Percentiles rank a stretch among this genome's conserved stretches.
phyloP scores from a whole-genome alignment of 2,329 filamentous ascomycete species.

The Scedosporium minutisporum region DNA sequence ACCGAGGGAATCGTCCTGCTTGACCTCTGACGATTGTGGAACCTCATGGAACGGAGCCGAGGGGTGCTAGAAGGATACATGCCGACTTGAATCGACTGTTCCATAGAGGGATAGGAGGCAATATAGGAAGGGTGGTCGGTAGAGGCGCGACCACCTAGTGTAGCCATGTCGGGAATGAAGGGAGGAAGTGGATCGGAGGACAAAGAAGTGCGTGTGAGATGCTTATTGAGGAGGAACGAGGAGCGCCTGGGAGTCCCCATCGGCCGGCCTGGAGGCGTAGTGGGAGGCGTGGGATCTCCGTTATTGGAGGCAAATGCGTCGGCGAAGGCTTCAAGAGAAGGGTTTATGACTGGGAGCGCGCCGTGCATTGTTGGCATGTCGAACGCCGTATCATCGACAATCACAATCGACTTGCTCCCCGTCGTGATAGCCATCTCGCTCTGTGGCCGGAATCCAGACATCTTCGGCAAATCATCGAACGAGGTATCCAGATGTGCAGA shows the following conservation, averaged over 20 bases:
- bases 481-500: slow-evolving; percentile 31
- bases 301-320: slow-evolving; percentile 39
- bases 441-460: slow-evolving; percentile 23
- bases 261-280: slow-evolving; percentile 42
- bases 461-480: slow-evolving; percentile 9
- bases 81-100: slow-evolving; percentile 17
- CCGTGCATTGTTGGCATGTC: slow-evolving; percentile 44
- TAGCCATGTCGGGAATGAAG: slow-evolving; percentile 36
- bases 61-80: not conserved
- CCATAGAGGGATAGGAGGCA: slow-evolving; percentile 7
- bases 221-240: slow-evolving; percentile 44
- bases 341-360: slow-evolving; percentile 30
- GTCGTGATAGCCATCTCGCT: slow-evolving; percentile 56
- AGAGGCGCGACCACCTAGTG: slow-evolving; percentile 21
- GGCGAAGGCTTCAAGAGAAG: slow-evolving; percentile 42
- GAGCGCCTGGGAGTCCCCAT: slow-evolving; percentile 41
- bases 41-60: slow-evolving; percentile 4
- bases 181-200: slow-evolving; percentile 33
- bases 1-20: slow-evolving; percentile 38
- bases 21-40: slow-evolving; percentile 36
- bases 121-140: slow-evolving; percentile 21
- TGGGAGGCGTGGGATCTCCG: slow-evolving; percentile 50
- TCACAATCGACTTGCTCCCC: slow-evolving; percentile 85
- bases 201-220: slow-evolving; percentile 25
- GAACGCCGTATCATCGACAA: slow-evolving; percentile 60